Evolutionary conservation across 805 yeast genomes (phyloP), one percentile per base, ranked within the genome.

Genomic region (Danielia reshetovae): DNA sequence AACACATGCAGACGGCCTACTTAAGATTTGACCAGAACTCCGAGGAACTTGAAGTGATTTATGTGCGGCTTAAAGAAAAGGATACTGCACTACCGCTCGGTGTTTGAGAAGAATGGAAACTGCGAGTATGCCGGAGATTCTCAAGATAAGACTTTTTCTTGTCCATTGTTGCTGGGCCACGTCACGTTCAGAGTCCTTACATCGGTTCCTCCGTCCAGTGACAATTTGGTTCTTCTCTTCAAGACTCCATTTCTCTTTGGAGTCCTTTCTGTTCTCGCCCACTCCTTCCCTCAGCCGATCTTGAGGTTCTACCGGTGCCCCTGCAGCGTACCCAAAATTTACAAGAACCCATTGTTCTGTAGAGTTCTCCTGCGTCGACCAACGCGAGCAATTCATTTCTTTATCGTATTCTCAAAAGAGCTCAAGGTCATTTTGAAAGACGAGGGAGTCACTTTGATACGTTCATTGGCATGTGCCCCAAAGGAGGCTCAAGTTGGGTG

Each of bases 361-460:
- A 33, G 23, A 14, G 42, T 29, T 12, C 42, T 47, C 9, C 31
- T 15, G 11, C 29, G 18, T 32, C 34, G 11, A 17, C 19, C 23
- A 39, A 41, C 26, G 26, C 13, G 7, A 32, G 39, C 13, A 12
- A 14, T 43, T 38, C 30, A 30, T 28, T 9, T 17, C 31, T 13
- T 15, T 45, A 9, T 23, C 24, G 11, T 30, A 38, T 25, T 5
- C 16, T 9, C 32, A 10, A 29, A n/a, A 8, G 22, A 41, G 13
- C 28, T 35, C 7, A 25, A 23, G 5, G 10, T 13, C 5, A 13
- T 43, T 11, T 32, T 43, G 27, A 32, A 27, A 11, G 24, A 11
- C n/a, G 16, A 24, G 8, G 23, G 22, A 2, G 8, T 32, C 12
- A 40, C 49, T 2, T 21, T 45, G 34, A 43, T 48, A 9, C 40